phyloP scores from a whole-genome alignment of 495 filamentous ascomycete genomes.

The Xylaria nigripes region DNA sequence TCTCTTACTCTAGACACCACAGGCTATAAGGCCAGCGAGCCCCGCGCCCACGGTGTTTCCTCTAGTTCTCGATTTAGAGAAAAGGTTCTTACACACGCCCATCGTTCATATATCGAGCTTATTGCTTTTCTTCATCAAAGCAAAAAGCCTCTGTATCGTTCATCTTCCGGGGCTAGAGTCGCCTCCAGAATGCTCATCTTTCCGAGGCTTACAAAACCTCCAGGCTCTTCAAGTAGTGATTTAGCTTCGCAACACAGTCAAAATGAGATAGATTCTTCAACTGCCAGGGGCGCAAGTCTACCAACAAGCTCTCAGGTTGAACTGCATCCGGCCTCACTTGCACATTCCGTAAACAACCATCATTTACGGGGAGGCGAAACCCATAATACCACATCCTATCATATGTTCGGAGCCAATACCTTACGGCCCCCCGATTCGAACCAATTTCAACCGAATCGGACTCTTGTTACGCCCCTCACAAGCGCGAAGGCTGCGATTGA shows the following conservation, averaged over 20 bases:
- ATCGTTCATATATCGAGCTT: conserved; percentile 81
- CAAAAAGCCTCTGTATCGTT: conserved; percentile 37
- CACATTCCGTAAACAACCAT: conserved; percentile 11
- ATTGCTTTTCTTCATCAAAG: conserved; percentile 64
- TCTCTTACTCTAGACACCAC: conserved; percentile 31
- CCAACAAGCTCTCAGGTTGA: conserved; percentile 13
- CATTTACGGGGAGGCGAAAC: conserved; percentile 14
- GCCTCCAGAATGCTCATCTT: conserved; percentile 39
- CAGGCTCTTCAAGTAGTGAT: conserved; percentile 13
- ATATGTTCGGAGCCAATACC: conserved; percentile 12
- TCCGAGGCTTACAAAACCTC: conserved; percentile 36
- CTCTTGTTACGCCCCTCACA: conserved; percentile 25
- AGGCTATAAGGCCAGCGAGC: conserved; percentile 8
- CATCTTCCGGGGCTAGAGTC: conserved; percentile 16
- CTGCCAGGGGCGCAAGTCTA: neutral
- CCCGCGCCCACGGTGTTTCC: conserved; percentile 19
- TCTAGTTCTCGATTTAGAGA: conserved; percentile 64
- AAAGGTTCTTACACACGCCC: conserved; percentile 73
- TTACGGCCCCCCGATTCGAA: conserved; percentile 12
- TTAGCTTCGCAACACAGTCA: conserved; percentile 10
- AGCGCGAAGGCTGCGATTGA: conserved; percentile 64
- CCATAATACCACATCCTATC: conserved; percentile 16
- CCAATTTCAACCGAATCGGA: conserved; percentile 8
- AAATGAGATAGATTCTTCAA: neutral
- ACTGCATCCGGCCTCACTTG: conserved; percentile 13